Evolutionary conservation across 1,139 yeast species (phyloP).

Genomic region (Suhomyces bolitotheri): DNA sequence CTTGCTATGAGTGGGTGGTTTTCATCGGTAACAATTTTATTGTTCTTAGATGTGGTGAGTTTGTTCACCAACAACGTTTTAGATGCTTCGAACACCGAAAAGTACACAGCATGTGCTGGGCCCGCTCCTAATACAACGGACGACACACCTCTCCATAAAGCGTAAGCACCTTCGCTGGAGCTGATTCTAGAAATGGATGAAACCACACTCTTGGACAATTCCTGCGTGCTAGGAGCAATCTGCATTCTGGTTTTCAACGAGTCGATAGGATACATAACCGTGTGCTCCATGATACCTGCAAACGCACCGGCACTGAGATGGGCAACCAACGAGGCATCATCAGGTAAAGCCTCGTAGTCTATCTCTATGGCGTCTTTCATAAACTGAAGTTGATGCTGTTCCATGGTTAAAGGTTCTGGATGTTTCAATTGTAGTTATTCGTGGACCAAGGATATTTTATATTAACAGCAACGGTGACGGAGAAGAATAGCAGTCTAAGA

Average conservation of each 20-base stretch:
- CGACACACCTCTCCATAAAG: slow-evolving; percentile 93
- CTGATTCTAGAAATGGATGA: slow-evolving; percentile 72
- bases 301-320: slow-evolving; percentile 92
- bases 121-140: slow-evolving; percentile 98
- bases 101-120: slow-evolving; percentile 98
- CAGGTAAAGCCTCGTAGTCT: slow-evolving; percentile 92
- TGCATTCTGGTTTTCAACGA: slow-evolving; percentile 97
- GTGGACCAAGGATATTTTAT: no score
- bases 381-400: slow-evolving; percentile 19
- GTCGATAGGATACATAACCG: slow-evolving; percentile 95
- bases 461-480: no score
- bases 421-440: no score
- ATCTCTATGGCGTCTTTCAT: slow-evolving; percentile 46
- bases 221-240: slow-evolving; percentile 48
- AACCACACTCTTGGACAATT: slow-evolving; percentile 45
- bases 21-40: slow-evolving; percentile 54
- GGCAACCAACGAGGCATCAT: slow-evolving; percentile 77
- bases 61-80: slow-evolving; percentile 58
- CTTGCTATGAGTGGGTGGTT: slow-evolving; percentile 84
- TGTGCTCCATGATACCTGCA: slow-evolving; percentile 98
- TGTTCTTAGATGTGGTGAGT: slow-evolving; percentile 34
- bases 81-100: slow-evolving; percentile 89
- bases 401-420: slow-evolving; percentile 17
- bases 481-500: no score
- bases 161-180: slow-evolving; percentile 85